Percentiles rank a stretch among this genome's conserved stretches.
Conservation (phyloP, 257 asterid species). For the Nicotiana otophora region DNA sequence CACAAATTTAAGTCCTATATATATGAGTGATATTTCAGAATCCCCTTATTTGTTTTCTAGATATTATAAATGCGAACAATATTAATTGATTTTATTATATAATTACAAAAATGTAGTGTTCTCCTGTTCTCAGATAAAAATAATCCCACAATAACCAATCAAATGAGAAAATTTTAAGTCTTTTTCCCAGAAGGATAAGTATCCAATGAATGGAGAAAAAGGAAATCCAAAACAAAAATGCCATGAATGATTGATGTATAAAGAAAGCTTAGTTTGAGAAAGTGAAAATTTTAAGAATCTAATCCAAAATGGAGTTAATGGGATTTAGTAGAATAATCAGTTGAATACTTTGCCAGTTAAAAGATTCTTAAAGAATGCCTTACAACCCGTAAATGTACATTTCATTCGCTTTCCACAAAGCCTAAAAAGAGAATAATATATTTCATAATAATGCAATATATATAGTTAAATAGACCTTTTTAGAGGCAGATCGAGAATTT, state of each 20-base stretch:
- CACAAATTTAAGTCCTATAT: background rate
- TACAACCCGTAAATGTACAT: conserved; percentile 38
- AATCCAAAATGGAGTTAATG: conserved; percentile 11
- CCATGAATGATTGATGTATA: conserved; percentile 18
- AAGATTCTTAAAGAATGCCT: conserved; percentile 25
- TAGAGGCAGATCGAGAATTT: too few species aligned
- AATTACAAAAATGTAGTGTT: background rate
- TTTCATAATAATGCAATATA: background rate
- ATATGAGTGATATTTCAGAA: too few species aligned
- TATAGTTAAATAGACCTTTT: background rate
- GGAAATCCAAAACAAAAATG: background rate
- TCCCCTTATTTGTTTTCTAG: too few species aligned
- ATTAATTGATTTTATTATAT: too few species aligned
- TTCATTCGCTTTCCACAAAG: conserved; percentile 34
- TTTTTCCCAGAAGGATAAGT: conserved; percentile 8
- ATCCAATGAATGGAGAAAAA: conserved; percentile 1
- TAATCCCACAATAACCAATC: background rate
- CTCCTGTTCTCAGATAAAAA: background rate
- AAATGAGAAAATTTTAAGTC: background rate
- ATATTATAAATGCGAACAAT: too few species aligned
- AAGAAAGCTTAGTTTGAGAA: conserved; percentile 7
- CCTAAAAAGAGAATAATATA: conserved; percentile 24
- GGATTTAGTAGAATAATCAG: conserved; percentile 16
- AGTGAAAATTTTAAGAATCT: conserved; percentile 7
- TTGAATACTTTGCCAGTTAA: conserved; percentile 24